Evolutionary conservation across 306 rosid species (phyloP), one percentile per base, ranked within the genome.

Genomic region (Trifolium dubium): DNA sequence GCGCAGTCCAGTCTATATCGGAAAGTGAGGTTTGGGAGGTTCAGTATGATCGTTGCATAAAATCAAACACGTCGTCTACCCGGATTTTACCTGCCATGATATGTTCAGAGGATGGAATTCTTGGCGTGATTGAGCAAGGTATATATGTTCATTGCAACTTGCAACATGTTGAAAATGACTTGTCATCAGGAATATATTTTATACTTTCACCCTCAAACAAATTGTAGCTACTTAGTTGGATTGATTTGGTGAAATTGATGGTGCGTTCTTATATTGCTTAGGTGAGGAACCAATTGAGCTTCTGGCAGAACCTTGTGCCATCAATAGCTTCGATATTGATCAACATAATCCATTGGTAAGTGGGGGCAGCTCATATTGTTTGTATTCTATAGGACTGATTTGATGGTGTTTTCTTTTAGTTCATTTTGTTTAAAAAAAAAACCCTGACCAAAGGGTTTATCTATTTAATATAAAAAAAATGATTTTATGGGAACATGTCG

Each of bases 21-120:
- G 96, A 89, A 82, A 93, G 98, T 76, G 98, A 93, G 92, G 91
- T 93, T 75, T 93, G 98, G 98, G 98, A 93, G 86, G 96, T 89
- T 77, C 98, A 85, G 60, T 93, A 89, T 77, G 98, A 93, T 72
- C 83, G 83, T 44, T 73, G 83, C 75, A 76, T 85, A 12, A 89
- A 84, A 85, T 76, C 93, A 74, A 89, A 85, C 84, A 61, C 83
- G 70, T 85, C 97, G 41, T 92, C 97, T 23, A 76, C 90, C 15
- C 84, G 83, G 72, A 83, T 93, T 62, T 87, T 93, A 72, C 97
- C 97, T 61, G 79, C 92, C 64, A 85, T 93, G 88, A 84, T 91
- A 64, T 93, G 97, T 84, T 88, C 98, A 4, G 98, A 93, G 84
- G 98, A 93, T 30, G 97, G 98, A 64, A 93, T 93, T 79, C 86